Conservation (phyloP, 2,329 filamentous ascomycete genomes). For the Epichloe uncinata region DNA sequence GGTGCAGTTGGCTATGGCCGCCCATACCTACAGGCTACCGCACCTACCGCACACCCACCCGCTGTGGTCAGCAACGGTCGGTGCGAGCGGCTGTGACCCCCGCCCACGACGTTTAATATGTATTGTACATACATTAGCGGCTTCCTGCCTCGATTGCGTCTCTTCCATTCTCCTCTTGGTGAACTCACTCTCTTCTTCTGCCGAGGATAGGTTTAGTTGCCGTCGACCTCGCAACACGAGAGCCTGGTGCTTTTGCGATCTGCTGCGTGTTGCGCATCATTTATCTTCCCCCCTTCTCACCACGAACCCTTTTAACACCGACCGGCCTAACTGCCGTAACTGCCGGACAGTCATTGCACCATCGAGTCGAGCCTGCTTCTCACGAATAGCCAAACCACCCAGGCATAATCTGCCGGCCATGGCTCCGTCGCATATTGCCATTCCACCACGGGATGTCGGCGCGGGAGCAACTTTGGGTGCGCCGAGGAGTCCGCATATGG, state of each 20-base stretch:
- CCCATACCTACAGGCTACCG: too few species aligned
- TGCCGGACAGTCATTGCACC: slow-evolving; percentile 2
- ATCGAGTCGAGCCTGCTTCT: slow-evolving; percentile 4
- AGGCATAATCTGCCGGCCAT: slow-evolving; percentile 19
- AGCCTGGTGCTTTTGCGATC: slow-evolving; percentile 2
- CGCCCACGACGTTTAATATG: too few species aligned
- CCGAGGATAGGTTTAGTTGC: background rate
- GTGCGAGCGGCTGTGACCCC: too few species aligned
- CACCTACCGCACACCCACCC: too few species aligned
- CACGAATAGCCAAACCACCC: background rate
- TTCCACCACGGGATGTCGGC: slow-evolving; percentile 28
- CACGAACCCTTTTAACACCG: background rate
- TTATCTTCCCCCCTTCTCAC: background rate
- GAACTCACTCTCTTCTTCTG: background rate
- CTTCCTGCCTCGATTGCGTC: background rate
- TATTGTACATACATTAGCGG: too few species aligned
- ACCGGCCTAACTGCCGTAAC: background rate
- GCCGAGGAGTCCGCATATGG: slow-evolving; percentile 48
- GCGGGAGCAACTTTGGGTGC: slow-evolving; percentile 11
- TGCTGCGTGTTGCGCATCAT: background rate
- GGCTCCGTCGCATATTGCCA: slow-evolving; percentile 36
- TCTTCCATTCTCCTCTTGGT: background rate
- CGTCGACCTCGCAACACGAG: background rate
- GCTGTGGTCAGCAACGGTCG: too few species aligned
- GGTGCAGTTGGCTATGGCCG: too few species aligned